Base-by-base conservation (phyloP, 495 filamentous ascomycete genomes). In the Aspergillus wentii region DNA sequence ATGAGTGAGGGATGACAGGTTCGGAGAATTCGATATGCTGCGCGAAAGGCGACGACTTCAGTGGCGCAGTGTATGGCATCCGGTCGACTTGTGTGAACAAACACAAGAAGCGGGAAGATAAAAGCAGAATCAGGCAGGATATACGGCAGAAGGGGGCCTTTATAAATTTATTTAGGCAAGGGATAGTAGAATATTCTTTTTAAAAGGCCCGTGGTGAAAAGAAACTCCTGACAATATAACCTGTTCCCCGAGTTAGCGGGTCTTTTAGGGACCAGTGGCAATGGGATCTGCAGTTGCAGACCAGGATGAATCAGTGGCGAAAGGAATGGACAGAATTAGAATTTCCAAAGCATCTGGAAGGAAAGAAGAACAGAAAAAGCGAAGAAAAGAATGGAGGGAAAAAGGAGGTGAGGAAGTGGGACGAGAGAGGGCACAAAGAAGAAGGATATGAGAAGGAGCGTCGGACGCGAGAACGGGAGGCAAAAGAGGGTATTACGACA, bases 51-150 rank as follows among this genome's bases (percentile, higher is more conserved):
- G 87, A 89, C 68, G 76, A 71, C 70, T 83, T 82, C 52, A 79
- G 75, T 35, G 89, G 89, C 46, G 89, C 88, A 62, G 89, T 94
- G 75, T 95, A 95, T 71, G 89, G 89, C 89, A 95, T 95, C 65
- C 69, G 64, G 63, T 59, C 67, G 66, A 59, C 54, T 65, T 72
- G 65, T 61, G 64, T 57, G 49, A 47, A 54, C 47, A 35, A 56
- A 64, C 56, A 62, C 62, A 64, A 57, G 56, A 43, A 56, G 46
- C 45, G 41, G 44, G 15, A n/a, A 21, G 34, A 40, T 19, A 29
- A 34, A 37, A 28, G 15, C 15, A 30, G 26, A 17, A 35, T 28
- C 25, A 13, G 19, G 17, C 9, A 17, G 25, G 31, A n/a, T n/a
- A 35, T 29, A 32, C 9, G 25, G 25, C 8, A 35, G 33, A n/a